Evolutionary conservation across 805 yeast genomes (phyloP).

Genomic region (Pichia eremophila): DNA sequence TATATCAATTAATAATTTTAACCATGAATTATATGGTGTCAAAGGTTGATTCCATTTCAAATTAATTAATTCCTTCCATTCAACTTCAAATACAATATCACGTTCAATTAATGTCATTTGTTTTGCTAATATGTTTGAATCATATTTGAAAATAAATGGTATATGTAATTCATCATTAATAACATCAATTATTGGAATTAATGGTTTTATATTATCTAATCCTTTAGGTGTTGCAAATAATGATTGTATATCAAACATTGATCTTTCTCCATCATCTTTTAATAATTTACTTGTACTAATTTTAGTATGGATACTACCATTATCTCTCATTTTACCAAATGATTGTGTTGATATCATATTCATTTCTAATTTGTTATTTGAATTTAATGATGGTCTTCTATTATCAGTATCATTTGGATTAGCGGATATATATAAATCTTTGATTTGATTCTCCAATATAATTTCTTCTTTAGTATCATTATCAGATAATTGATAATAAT

Average conservation of each 20-base stretch:
- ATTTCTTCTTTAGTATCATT: conserved; percentile 18
- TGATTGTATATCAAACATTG: conserved; percentile 23
- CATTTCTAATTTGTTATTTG: conserved; percentile 8
- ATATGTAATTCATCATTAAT: conserved; percentile 51
- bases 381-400: background rate
- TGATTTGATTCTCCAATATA: conserved; percentile 24
- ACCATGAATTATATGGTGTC: conserved; percentile 74
- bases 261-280: conserved; percentile 11
- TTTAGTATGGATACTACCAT: conserved; percentile 7
- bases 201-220: conserved; percentile 5
- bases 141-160: conserved; percentile 72
- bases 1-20: conserved; percentile 55
- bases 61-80: conserved; percentile 84
- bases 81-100: conserved; percentile 75
- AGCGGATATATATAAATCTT: conserved; percentile 24
- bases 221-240: conserved; percentile 22
- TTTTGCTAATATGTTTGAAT: conserved; percentile 56
- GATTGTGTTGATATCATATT: conserved; percentile 7
- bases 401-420: conserved; percentile 13
- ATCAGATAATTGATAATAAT: conserved; percentile 9
- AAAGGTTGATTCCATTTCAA: conserved; percentile 61
- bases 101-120: conserved; percentile 83
- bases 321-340: background rate
- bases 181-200: conserved; percentile 29
- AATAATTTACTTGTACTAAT: conserved; percentile 8